Conservation (phyloP, 495 filamentous ascomycete genomes). For the Penicillium canariense region DNA sequence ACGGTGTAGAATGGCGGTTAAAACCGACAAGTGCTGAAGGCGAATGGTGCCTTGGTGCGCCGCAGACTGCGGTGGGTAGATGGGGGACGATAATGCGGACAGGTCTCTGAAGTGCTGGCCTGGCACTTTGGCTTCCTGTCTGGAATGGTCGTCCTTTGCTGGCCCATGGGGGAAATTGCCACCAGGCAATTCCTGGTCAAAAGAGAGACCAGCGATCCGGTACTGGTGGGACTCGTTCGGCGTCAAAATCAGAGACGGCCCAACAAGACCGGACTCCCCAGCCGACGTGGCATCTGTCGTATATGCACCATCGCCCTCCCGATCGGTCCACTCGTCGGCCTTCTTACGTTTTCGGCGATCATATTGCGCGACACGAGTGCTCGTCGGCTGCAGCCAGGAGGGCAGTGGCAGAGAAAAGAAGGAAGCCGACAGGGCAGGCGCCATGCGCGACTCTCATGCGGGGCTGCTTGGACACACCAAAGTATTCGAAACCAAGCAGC, state of each 20-base stretch:
- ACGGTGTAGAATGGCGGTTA: constrained; percentile 61
- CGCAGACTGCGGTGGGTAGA: constrained; percentile 38
- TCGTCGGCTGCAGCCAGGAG: constrained; percentile 37
- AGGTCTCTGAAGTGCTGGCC: constrained; percentile 22
- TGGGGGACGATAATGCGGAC: constrained; percentile 30
- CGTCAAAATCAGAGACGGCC: constrained; percentile 34
- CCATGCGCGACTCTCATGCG: constrained; percentile 29
- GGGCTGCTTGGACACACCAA: constrained; percentile 1
- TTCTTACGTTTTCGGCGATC: constrained; percentile 43
- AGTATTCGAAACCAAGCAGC: background rate
- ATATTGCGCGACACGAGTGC: constrained; percentile 36
- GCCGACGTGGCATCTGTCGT: constrained; percentile 38
- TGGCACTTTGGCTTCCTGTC: constrained; percentile 8
- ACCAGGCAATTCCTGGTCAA: constrained; percentile 43
- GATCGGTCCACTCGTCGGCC: constrained; percentile 28
- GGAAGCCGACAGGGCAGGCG: constrained; percentile 33
- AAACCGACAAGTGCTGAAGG: constrained; percentile 56
- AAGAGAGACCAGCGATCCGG: constrained; percentile 43
- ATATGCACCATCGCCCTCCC: constrained; percentile 24
- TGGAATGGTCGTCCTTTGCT: constrained; percentile 9
- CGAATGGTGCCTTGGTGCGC: constrained; percentile 41
- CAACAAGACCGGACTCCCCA: constrained; percentile 22
- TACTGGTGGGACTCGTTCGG: constrained; percentile 50
- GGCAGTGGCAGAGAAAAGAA: constrained; percentile 43
- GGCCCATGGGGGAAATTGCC: constrained; percentile 46